phyloP scores from a whole-genome alignment of 2,329 filamentous ascomycete species.

The Aciculosporium take region DNA sequence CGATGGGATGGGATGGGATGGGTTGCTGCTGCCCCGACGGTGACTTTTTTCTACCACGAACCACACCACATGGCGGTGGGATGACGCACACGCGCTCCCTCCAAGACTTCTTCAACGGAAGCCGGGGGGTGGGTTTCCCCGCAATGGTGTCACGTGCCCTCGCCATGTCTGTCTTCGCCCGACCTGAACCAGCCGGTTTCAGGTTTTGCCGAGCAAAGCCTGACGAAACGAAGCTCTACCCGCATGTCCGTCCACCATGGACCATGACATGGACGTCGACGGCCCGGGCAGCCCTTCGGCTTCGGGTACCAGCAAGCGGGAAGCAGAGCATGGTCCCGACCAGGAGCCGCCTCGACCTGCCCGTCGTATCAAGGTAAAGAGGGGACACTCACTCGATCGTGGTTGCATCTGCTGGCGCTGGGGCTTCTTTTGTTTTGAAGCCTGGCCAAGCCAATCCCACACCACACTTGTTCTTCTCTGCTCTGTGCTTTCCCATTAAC shows the following conservation, averaged over 20 bases:
- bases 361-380: conserved; percentile 36
- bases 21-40: too few species aligned
- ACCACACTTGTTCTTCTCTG: background rate
- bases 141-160: background rate
- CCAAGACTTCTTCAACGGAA: too few species aligned
- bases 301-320: conserved; percentile 38
- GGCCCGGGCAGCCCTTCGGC: conserved; percentile 21
- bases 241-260: conserved; percentile 7
- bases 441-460: background rate
- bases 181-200: background rate
- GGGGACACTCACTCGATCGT: too few species aligned
- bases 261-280: conserved; percentile 33
- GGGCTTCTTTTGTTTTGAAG: background rate
- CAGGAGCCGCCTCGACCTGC: conserved; percentile 26
- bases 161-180: background rate
- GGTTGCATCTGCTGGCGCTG: background rate
- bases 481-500: too few species aligned
- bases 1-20: too few species aligned
- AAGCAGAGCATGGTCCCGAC: conserved; percentile 26
- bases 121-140: background rate
- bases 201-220: background rate
- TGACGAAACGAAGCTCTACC: background rate
- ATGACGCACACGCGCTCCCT: background rate
- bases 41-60: too few species aligned
- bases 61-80: background rate